A percentile compares a stretch with the other conserved stretches of the same genome.
phyloP scores from a whole-genome alignment of 176 grass and related monocot species.

The Oryza nivara region DNA sequence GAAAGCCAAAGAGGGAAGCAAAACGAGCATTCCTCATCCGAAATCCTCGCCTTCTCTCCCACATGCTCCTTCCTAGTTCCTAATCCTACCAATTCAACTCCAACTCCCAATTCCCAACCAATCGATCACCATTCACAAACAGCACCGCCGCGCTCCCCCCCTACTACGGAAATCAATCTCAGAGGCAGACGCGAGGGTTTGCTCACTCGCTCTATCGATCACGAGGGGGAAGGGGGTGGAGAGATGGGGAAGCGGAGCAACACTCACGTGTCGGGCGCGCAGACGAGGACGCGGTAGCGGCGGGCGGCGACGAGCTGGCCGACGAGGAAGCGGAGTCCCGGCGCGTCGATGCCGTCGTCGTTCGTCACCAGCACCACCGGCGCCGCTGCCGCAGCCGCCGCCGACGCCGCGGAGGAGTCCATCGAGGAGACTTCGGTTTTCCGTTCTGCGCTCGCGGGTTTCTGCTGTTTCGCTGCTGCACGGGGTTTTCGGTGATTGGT shows the following conservation, averaged over 20 bases:
- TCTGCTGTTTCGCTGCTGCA: background rate
- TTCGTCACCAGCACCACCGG: conserved; percentile 27
- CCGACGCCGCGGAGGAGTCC: background rate
- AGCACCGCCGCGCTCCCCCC: background rate
- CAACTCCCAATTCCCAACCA: background rate
- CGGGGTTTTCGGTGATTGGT: background rate
- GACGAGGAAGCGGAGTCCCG: conserved; percentile 89
- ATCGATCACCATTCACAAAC: conserved; percentile 11
- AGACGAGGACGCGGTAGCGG: conserved; percentile 78
- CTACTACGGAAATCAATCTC: too few species aligned
- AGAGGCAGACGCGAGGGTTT: too few species aligned
- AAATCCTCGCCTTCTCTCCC: background rate
- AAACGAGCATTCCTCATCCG: background rate
- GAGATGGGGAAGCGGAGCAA: too few species aligned
- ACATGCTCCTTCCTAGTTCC: background rate
- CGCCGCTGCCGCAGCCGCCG: background rate
- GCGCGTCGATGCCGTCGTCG: conserved; percentile 16
- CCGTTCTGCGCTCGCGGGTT: background rate
- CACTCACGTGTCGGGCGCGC: conserved; percentile 76
- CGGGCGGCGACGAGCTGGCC: conserved; percentile 76
- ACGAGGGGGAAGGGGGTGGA: background rate
- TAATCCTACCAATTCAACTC: too few species aligned
- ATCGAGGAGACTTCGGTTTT: background rate
- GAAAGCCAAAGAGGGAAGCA: background rate
- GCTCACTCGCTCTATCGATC: background rate